Percentiles rank a stretch among this genome's conserved stretches.
phyloP scores from a whole-genome alignment of 306 rosid genomes.

The Cucumis hystrix region DNA sequence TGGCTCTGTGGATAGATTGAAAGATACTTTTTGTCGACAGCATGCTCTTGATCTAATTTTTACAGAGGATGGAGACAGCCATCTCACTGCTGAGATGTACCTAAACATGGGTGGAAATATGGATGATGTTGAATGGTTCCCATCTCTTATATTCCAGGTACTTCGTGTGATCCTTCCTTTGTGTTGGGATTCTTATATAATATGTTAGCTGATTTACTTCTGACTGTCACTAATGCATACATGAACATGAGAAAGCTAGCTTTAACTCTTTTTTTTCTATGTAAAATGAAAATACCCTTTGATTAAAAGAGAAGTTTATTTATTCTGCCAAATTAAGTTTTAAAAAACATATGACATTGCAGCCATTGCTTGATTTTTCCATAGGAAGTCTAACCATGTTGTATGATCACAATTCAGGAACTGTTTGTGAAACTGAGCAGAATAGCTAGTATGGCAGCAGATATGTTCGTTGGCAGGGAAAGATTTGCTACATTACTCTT shows the following conservation, averaged over 20 bases:
- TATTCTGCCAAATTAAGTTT: background rate
- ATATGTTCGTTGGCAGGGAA: conserved; percentile 95
- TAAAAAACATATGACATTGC: background rate
- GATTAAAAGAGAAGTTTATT: background rate
- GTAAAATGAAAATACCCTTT: background rate
- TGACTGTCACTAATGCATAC: background rate
- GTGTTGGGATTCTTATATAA: background rate
- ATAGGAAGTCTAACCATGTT: conserved; percentile 11
- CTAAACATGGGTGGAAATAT: conserved; percentile 64
- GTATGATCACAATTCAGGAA: conserved; percentile 45
- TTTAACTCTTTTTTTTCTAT: background rate
- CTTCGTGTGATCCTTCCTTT: background rate
- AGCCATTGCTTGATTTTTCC: background rate
- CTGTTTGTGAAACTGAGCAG: conserved; percentile 77
- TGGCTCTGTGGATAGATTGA: conserved; percentile 75
- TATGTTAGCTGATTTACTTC: background rate
- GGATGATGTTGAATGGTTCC: conserved; percentile 79
- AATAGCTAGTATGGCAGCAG: conserved; percentile 81
- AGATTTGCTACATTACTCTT: conserved; percentile 81
- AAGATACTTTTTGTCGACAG: conserved; percentile 85
- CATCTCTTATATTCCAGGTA: conserved; percentile 90
- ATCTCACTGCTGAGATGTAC: conserved; percentile 90
- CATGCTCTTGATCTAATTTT: conserved; percentile 91
- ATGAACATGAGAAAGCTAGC: background rate
- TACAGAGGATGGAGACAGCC: conserved; percentile 93